Base-by-base conservation (phyloP, 805 yeast species). In the Barnettozyma pratensis region DNA sequence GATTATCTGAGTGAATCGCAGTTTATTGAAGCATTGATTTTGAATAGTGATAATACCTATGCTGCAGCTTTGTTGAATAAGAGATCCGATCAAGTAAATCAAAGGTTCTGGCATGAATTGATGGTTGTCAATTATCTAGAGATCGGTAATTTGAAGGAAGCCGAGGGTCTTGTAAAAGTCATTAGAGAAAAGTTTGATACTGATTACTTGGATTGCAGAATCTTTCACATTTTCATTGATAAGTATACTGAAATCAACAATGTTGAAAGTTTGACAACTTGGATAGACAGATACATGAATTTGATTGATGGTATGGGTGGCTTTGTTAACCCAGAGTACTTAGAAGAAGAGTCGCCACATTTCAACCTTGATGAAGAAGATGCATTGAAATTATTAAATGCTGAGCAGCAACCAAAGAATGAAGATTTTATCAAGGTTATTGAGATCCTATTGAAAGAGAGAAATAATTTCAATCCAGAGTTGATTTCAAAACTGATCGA, bases 101-200 rank as follows among this genome's bases (percentile, higher is more conserved):
- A 75, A 49, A 59, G 80, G 46, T 79, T 80, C 70, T 79, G 83
- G 83, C 63, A 65, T 49, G 83, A 78, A 44, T 48, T 73, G 27
- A 78, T 81, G n/a, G 62, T 72, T 47, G 66, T 65, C 49, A 64
- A 74, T 6, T 64, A 69, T 41, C 51, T 78, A 34, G 60, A 65
- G 7, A 55, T 59, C n/a, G 63, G 62, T 12, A 58, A 67, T 32
- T 46, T 71, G 5, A 61, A 52, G 5, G 55, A 57, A n/a, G 77
- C 79, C 27, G 72, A 72, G 39, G 54, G 53, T 2, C 41, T 70
- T 2, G 64, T 72, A 4, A 32, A 48, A 0, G 54, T 60, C 6
- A 65, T 71, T 2, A 54, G 60, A 38, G 46, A 54, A 0, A 55
- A 54, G 40, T 71, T 58, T 47, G 51, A 50, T 7, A 52, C 59